Evolutionary conservation across 164 flowering plant genomes (phyloP).

Genomic region (Vitis amurensis): DNA sequence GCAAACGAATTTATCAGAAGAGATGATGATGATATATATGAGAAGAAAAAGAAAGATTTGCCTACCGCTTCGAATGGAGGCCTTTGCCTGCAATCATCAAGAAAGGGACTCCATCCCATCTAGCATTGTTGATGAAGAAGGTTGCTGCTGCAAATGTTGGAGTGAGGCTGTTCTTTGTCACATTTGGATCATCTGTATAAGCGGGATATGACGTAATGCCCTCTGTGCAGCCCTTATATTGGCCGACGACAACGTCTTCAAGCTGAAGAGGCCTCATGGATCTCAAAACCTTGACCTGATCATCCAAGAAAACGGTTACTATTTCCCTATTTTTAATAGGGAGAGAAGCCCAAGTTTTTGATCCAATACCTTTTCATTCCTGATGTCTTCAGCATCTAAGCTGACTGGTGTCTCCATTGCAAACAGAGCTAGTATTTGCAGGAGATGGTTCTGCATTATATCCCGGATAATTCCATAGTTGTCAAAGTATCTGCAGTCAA

Average conservation of each 20-base stretch:
- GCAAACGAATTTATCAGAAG: not conserved
- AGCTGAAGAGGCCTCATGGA: slow-evolving; percentile 45
- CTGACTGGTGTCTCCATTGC: slow-evolving; percentile 33
- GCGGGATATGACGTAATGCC: slow-evolving; percentile 43
- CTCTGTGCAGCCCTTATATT: slow-evolving; percentile 49
- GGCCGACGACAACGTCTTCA: slow-evolving; percentile 57
- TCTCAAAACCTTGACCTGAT: slow-evolving; percentile 60
- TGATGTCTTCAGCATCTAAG: slow-evolving; percentile 28
- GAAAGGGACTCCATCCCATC: slow-evolving; percentile 88
- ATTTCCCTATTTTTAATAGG: too few species aligned
- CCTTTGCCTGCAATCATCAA: slow-evolving; percentile 75
- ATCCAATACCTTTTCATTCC: slow-evolving; percentile 21
- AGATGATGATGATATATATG: not conserved
- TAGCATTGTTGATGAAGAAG: slow-evolving; percentile 58
- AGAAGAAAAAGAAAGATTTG: not conserved
- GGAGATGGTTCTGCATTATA: slow-evolving; percentile 29
- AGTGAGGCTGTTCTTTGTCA: slow-evolving; percentile 52
- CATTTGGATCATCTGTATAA: slow-evolving; percentile 58
- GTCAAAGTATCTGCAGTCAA: slow-evolving; percentile 16
- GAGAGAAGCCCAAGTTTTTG: too few species aligned
- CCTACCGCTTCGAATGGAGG: slow-evolving; percentile 43
- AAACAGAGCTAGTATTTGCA: slow-evolving; percentile 26
- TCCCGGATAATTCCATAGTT: slow-evolving; percentile 27
- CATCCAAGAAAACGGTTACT: too few species aligned
- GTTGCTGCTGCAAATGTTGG: slow-evolving; percentile 75